Base-by-base conservation (phyloP, 345 rosid species). In the Arabidopsis arenosa region DNA sequence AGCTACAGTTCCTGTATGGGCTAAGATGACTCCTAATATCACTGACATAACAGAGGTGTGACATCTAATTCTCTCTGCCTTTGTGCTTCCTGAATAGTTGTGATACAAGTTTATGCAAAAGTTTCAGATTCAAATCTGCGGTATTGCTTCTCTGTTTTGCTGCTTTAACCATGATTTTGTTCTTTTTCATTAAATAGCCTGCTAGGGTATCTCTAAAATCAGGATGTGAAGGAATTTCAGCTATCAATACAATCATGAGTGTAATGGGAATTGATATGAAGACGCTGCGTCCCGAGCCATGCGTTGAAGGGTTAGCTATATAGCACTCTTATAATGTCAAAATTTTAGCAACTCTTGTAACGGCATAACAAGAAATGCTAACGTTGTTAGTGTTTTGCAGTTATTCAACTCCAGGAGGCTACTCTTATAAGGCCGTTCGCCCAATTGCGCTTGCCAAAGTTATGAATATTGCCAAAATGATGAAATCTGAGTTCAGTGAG, bases 1-100 rank as follows among this genome's bases (percentile, higher is more conserved):
- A 84, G 97, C 99, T 53, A 85, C 93, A 49, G 89, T 95, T 56
- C 99, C 99, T n/a, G 98, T 92, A 7, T 95, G 99, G 99, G 96
- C 96, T 14, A 95, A 95, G 88, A 95, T 95, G 99, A 95, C 99
- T 85, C 99, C 99, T 72, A 95, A 95, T 64, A 84, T 95, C 69
- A 95, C 99, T 2, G 99, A 95, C 85, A 95, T 95, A 60, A 81
- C 98, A 63, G 79, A 88, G 97, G 98, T 90, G 18, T 66, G 62
- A 26, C 23, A 2, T 33, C 12, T 14, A n/a, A 4, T 33, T 63
- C 17, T 54, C 54, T 64, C 4, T 5, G 32, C 63, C 43, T 73
- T 53, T 26, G 37, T 61, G 37, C 35, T 21, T 36, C 15, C 17
- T 36, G 7, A 28, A 28, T 3, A 43, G 18, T 40, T 55, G 32